A percentile compares a stretch with the other conserved stretches of the same genome.
phyloP scores from a whole-genome alignment of 352 stramenopile species.

The Peronospora destructor region DNA sequence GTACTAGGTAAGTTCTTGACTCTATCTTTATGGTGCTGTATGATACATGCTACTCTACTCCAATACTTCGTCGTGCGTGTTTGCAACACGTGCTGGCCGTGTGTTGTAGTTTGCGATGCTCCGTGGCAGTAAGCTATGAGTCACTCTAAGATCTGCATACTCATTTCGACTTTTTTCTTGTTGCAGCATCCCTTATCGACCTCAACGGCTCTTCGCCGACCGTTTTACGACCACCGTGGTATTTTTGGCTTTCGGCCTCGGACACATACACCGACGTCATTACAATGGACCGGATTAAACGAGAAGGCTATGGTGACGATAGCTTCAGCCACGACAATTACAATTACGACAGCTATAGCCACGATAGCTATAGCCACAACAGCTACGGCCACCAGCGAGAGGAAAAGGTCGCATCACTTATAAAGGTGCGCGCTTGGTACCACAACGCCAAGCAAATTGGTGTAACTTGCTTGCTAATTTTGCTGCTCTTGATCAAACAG shows the following conservation, averaged over 20 bases:
- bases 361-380: slow-evolving; percentile 28
- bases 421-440: slow-evolving; percentile 27
- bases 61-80: slow-evolving; percentile 4
- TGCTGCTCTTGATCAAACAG: slow-evolving; percentile 24
- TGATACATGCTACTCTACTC: background rate
- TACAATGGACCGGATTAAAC: slow-evolving; percentile 25
- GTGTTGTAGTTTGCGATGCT: slow-evolving; percentile 21
- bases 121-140: background rate
- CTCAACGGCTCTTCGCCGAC: slow-evolving; percentile 20
- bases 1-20: slow-evolving; percentile 16
- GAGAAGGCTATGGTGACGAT: slow-evolving; percentile 11
- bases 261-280: slow-evolving; percentile 1
- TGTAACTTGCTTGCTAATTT: slow-evolving; percentile 17
- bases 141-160: slow-evolving; percentile 24
- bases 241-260: slow-evolving; percentile 23
- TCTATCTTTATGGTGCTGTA: slow-evolving; percentile 4
- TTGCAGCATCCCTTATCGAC: slow-evolving; percentile 20
- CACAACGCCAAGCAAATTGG: background rate
- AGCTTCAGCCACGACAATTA: background rate
- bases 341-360: slow-evolving; percentile 24
- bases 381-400: slow-evolving; percentile 25
- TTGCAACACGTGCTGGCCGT: slow-evolving; percentile 25
- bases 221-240: background rate
- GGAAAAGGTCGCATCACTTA: slow-evolving; percentile 17
- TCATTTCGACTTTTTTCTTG: slow-evolving; percentile 19